Conservation (phyloP, 2,329 filamentous ascomycete genomes). For the Xylariaceae sp. region DNA sequence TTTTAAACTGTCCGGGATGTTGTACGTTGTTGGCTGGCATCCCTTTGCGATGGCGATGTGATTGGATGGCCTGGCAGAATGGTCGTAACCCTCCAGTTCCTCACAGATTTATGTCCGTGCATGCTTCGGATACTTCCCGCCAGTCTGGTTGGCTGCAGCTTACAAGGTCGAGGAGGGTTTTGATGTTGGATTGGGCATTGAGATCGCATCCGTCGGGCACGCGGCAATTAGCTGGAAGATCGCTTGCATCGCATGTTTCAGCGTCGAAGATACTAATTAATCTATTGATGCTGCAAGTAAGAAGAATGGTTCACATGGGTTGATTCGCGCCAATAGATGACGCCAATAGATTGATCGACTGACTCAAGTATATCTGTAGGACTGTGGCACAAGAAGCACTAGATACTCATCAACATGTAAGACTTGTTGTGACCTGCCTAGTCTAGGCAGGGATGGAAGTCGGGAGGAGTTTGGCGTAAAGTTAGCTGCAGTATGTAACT, state of each 20-base stretch:
- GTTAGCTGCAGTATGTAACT: too few species aligned
- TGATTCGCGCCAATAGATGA: slow-evolving; percentile 8
- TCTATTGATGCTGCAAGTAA: too few species aligned
- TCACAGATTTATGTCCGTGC: slow-evolving; percentile 8
- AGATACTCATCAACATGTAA: neutral
- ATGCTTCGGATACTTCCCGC: slow-evolving; percentile 21
- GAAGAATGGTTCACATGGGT: too few species aligned
- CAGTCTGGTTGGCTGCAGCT: slow-evolving; percentile 21
- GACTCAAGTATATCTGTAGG: slow-evolving; percentile 15
- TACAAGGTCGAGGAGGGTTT: slow-evolving; percentile 2
- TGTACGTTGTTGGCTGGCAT: neutral
- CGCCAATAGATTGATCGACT: too few species aligned
- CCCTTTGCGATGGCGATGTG: slow-evolving; percentile 20
- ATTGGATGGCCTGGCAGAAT: slow-evolving; percentile 21
- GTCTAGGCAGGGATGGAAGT: neutral
- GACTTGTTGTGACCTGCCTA: neutral
- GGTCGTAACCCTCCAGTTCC: slow-evolving; percentile 2
- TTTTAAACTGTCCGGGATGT: slow-evolving; percentile 5
- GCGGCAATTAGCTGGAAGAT: too few species aligned
- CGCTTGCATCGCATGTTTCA: too few species aligned
- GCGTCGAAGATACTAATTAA: too few species aligned
- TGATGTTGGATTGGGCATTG: too few species aligned
- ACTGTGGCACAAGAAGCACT: slow-evolving; percentile 2
- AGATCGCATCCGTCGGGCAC: too few species aligned
- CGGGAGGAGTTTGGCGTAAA: slow-evolving; percentile 3